Evolutionary conservation across 2,329 filamentous ascomycete genomes (phyloP).

Genomic region (Sporothrix brasiliensis): DNA sequence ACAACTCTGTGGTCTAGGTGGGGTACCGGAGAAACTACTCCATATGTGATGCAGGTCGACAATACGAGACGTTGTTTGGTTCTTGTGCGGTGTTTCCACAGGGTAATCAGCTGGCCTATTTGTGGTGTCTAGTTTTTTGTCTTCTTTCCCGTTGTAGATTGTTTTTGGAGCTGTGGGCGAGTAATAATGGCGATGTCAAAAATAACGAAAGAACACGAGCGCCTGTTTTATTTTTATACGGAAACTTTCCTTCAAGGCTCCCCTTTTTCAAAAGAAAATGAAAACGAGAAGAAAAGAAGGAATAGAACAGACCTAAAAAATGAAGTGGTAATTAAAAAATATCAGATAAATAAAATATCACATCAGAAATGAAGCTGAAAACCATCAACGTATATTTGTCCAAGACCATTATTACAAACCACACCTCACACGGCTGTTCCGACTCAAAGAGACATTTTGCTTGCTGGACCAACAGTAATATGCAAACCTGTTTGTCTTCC

Average conservation of each 20-base stretch:
- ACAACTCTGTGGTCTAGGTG: neutral
- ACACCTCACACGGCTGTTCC: neutral
- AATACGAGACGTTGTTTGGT: neutral
- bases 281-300: neutral
- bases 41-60: neutral
- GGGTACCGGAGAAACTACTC: neutral
- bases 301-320: no score
- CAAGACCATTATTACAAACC: neutral
- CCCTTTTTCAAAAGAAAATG: neutral
- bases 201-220: no score
- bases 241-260: neutral
- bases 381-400: no score
- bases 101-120: neutral
- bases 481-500: neutral
- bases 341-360: no score
- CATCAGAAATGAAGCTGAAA: no score
- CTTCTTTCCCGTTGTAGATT: no score
- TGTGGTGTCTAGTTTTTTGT: no score
- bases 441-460: no score
- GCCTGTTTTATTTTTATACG: neutral
- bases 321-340: no score
- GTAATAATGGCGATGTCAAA: no score
- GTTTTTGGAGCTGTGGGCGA: no score
- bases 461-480: neutral
- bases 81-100: neutral